phyloP scores from a whole-genome alignment of 306 rosid genomes.

The Quercus engelmannii region DNA sequence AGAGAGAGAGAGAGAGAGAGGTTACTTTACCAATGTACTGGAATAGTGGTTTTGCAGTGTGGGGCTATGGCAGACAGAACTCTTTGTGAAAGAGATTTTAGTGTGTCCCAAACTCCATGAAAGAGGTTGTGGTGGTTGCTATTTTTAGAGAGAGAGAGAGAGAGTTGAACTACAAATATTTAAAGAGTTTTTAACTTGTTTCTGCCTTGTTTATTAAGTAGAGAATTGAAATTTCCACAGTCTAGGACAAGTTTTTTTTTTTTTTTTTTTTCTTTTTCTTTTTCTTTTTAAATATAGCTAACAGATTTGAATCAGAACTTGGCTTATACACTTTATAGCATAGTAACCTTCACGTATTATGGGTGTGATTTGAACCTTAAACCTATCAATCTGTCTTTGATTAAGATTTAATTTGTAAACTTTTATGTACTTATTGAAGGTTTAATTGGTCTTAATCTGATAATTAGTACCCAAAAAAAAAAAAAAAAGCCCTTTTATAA shows the following conservation, averaged over 20 bases:
- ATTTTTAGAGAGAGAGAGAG: conserved; percentile 45
- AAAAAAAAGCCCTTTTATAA: no score
- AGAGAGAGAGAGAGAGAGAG: conserved; percentile 2
- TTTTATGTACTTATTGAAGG: no score
- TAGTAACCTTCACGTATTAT: no score
- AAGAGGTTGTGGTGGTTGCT: conserved; percentile 40
- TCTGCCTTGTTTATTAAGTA: conserved; percentile 11
- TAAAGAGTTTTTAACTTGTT: conserved; percentile 19
- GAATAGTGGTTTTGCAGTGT: conserved; percentile 28
- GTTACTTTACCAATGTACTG: conserved; percentile 31
- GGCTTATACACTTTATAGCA: no score
- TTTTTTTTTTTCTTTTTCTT: neutral
- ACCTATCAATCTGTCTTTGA: no score
- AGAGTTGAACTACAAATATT: conserved; percentile 3
- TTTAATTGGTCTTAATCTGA: no score
- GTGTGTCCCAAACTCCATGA: conserved; percentile 56
- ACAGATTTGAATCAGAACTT: no score
- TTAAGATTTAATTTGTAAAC: no score
- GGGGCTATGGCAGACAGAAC: conserved; percentile 33
- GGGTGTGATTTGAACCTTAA: no score
- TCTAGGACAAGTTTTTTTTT: neutral
- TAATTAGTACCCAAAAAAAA: no score
- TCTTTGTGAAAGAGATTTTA: conserved; percentile 12
- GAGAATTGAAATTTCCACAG: conserved; percentile 1
- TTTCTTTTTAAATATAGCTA: neutral